A percentile compares a stretch with the other conserved stretches of the same genome.
phyloP scores from a whole-genome alignment of 176 grass and related monocot genomes.

The Phoenix roebelenii region DNA sequence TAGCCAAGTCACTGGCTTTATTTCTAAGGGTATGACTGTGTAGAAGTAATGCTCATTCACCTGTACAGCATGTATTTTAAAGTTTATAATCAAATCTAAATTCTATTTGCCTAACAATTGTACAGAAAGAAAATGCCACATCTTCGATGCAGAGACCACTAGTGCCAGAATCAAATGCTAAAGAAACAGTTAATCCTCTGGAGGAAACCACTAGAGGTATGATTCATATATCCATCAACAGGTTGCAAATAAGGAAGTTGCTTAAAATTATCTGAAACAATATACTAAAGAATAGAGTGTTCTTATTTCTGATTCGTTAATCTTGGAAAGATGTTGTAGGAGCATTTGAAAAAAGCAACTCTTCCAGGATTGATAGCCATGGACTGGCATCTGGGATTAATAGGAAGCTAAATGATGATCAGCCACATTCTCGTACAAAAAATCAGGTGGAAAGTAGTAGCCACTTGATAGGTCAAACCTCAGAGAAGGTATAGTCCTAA shows the following conservation, averaged over 20 bases:
- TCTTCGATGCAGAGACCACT: slow-evolving; percentile 18
- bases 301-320: not conserved
- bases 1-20: slow-evolving; percentile 48
- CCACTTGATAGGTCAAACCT: slow-evolving; percentile 17
- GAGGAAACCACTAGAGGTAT: slow-evolving; percentile 43
- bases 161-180: slow-evolving; percentile 15
- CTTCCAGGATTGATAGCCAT: slow-evolving; percentile 22
- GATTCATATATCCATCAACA: slow-evolving; percentile 6
- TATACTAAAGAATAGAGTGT: slow-evolving; percentile 18
- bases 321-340: slow-evolving; percentile 11
- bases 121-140: slow-evolving; percentile 19
- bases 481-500: slow-evolving; percentile 28
- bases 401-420: slow-evolving; percentile 29
- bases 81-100: too few relatives aligned
- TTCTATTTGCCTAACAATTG: too few relatives aligned
- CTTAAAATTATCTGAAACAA: not conserved
- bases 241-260: too few relatives aligned
- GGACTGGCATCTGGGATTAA: slow-evolving; percentile 25
- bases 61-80: too few relatives aligned
- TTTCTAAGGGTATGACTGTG: slow-evolving; percentile 40
- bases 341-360: slow-evolving; percentile 23
- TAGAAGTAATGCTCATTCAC: not conserved
- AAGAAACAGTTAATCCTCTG: not conserved
- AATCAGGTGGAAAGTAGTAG: slow-evolving; percentile 27
- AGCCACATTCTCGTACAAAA: slow-evolving; percentile 12